Conservation (phyloP, 257 asterid species). For the Cordia subcordata region DNA sequence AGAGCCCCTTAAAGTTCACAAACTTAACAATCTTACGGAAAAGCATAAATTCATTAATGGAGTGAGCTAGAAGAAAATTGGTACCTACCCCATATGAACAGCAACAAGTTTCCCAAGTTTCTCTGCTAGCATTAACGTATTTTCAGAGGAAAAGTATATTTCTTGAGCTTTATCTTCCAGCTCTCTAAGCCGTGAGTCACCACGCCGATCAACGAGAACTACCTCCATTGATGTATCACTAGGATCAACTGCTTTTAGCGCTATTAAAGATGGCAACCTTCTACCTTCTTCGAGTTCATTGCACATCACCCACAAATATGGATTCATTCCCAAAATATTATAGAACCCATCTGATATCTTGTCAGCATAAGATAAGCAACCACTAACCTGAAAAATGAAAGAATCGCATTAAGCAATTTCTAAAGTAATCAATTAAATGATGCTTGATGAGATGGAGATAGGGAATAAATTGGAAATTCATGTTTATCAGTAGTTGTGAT, state of each 20-base stretch:
- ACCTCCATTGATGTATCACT: constrained; percentile 74
- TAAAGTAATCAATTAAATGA: neutral
- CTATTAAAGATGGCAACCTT: constrained; percentile 66
- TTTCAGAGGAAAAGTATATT: constrained; percentile 71
- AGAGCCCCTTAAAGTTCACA: constrained; percentile 67
- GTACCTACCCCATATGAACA: constrained; percentile 74
- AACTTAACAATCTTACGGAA: constrained; percentile 17
- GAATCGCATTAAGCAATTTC: neutral
- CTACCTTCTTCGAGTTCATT: constrained; percentile 69
- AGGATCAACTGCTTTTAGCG: constrained; percentile 59
- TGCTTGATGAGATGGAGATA: neutral
- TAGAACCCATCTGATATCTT: constrained; percentile 90
- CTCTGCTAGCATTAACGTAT: constrained; percentile 58
- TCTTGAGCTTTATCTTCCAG: constrained; percentile 95
- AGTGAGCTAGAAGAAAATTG: constrained; percentile 1
- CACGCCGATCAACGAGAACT: constrained; percentile 73
- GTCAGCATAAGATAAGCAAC: constrained; percentile 77
- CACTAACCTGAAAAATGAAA: constrained; percentile 59
- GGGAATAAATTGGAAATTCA: neutral
- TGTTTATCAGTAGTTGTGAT: neutral
- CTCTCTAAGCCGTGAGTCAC: constrained; percentile 78
- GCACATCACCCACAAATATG: constrained; percentile 90
- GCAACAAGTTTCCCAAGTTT: constrained; percentile 95
- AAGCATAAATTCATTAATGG: constrained; percentile 12
- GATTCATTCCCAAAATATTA: constrained; percentile 84